Percentiles rank a stretch among this genome's conserved stretches.
Evolutionary conservation across 306 rosid species (phyloP).

Genomic region (Lupinus albus): DNA sequence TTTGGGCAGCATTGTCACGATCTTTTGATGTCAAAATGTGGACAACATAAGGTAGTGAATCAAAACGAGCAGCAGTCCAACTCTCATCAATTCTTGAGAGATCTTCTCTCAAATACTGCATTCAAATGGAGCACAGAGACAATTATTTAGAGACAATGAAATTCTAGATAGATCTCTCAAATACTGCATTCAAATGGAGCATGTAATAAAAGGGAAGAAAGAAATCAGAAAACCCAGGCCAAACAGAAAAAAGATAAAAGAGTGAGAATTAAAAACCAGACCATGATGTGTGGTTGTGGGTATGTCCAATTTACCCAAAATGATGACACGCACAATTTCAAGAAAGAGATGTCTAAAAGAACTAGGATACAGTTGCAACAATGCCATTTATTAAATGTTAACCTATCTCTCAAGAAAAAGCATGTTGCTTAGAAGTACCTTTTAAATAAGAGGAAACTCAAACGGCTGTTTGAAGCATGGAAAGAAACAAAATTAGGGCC

Average conservation of each 20-base stretch:
- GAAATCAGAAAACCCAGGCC: not conserved
- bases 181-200: slow-evolving; percentile 56
- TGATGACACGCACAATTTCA: not conserved
- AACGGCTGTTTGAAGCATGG: not conserved
- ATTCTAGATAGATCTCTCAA: slow-evolving; percentile 71
- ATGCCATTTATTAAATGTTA: not conserved
- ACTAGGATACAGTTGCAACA: not conserved
- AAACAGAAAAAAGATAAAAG: not conserved
- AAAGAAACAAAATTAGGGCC: slow-evolving; percentile 7
- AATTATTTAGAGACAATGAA: too few relatives aligned
- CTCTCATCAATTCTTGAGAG: slow-evolving; percentile 74
- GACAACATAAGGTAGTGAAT: slow-evolving; percentile 98
- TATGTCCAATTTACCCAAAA: not conserved
- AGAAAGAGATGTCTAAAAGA: not conserved
- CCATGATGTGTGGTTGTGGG: not conserved
- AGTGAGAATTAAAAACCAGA: not conserved
- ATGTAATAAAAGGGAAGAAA: not conserved
- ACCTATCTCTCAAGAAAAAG: slow-evolving; percentile 7
- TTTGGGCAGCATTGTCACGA: slow-evolving; percentile 76
- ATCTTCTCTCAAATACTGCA: slow-evolving; percentile 89
- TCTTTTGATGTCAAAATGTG: slow-evolving; percentile 97
- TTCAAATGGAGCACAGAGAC: slow-evolving; percentile 31
- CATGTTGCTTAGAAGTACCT: not conserved
- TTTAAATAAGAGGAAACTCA: not conserved
- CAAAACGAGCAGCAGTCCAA: slow-evolving; percentile 97